Percentiles rank a stretch among this genome's conserved stretches.
These are phyloP conservation scores for Warburgia ugandensis DNA, from an alignment of 164 flowering plant genomes.

Conservation along the genomic window DNA sequence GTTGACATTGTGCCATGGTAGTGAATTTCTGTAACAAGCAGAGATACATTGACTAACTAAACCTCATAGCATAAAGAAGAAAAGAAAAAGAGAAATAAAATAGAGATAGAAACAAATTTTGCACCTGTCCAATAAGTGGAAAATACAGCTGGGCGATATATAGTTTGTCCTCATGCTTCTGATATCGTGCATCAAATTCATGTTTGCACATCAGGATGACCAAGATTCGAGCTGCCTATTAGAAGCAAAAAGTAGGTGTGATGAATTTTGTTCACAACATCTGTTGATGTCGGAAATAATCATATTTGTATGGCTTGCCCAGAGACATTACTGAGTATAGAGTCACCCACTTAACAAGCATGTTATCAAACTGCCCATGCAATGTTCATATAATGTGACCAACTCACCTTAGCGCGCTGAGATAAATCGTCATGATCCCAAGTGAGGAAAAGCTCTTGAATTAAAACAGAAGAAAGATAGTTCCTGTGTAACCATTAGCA, in stretches of 20 bases:
- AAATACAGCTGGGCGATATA: conserved; percentile 95
- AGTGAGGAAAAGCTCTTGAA: conserved; percentile 93
- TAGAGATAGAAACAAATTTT: not conserved
- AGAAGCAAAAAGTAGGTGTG: conserved; percentile 7
- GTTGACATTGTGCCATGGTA: too few species aligned
- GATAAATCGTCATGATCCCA: conserved; percentile 96
- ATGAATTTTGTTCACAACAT: too few species aligned
- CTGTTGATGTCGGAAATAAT: too few species aligned
- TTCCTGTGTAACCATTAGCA: conserved; percentile 63
- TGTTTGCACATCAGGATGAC: conserved; percentile 96
- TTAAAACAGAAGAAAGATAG: conserved; percentile 90
- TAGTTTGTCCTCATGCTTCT: conserved; percentile 91
- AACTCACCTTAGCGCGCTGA: conserved; percentile 76
- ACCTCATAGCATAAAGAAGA: too few species aligned
- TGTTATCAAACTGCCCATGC: not conserved
- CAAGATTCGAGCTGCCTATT: conserved; percentile 89
- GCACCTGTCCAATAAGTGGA: conserved; percentile 96
- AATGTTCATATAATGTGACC: not conserved
- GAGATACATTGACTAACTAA: too few species aligned
- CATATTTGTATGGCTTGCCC: too few species aligned
- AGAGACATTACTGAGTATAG: too few species aligned
- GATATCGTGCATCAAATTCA: conserved; percentile 95
- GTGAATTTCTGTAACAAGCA: too few species aligned
- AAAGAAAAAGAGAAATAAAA: too few species aligned
- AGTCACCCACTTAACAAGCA: too few species aligned